Evolutionary conservation across 495 filamentous ascomycete species (phyloP).

Genomic region (Annulohypoxylon bovei): DNA sequence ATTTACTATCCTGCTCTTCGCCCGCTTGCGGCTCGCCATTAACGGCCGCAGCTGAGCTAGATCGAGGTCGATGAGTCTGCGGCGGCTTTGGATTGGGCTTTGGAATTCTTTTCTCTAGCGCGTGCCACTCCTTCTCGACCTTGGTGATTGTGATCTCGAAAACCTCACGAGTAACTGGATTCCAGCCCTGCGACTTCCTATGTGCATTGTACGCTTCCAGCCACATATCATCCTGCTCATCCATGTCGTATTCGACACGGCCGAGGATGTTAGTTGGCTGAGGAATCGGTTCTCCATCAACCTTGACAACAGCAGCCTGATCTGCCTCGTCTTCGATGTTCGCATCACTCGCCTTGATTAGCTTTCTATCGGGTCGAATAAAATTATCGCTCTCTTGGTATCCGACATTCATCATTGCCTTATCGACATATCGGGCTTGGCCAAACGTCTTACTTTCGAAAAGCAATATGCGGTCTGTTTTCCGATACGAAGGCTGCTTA

Average conservation of each 20-base stretch:
- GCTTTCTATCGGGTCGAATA: constrained; percentile 74
- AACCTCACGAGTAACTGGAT: constrained; percentile 86
- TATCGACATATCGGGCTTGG: constrained; percentile 75
- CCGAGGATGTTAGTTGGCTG: constrained; percentile 62
- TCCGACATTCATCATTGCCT: constrained; percentile 90
- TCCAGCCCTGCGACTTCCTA: constrained; percentile 74
- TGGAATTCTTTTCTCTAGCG: constrained; percentile 93
- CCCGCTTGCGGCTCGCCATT: constrained; percentile 88
- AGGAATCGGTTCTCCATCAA: constrained; percentile 66
- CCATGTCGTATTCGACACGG: constrained; percentile 98
- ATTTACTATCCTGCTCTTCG: constrained; percentile 97
- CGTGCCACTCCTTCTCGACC: constrained; percentile 98
- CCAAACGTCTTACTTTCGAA: constrained; percentile 66
- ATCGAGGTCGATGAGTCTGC: constrained; percentile 87
- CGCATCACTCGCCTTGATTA: constrained; percentile 79
- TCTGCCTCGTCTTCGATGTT: constrained; percentile 87
- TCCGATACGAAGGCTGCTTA: constrained; percentile 66
- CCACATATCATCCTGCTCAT: constrained; percentile 98
- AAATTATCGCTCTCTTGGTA: constrained; percentile 95
- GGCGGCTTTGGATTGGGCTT: constrained; percentile 96
- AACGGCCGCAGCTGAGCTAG: constrained; percentile 89
- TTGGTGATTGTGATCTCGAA: constrained; percentile 99
- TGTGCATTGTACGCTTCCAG: constrained; percentile 82
- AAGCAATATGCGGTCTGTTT: constrained; percentile 62
- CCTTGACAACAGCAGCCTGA: constrained; percentile 62